These are phyloP conservation scores for Manihot esculenta DNA, from an alignment of 441 rosid species.

Conservation along the genomic window DNA sequence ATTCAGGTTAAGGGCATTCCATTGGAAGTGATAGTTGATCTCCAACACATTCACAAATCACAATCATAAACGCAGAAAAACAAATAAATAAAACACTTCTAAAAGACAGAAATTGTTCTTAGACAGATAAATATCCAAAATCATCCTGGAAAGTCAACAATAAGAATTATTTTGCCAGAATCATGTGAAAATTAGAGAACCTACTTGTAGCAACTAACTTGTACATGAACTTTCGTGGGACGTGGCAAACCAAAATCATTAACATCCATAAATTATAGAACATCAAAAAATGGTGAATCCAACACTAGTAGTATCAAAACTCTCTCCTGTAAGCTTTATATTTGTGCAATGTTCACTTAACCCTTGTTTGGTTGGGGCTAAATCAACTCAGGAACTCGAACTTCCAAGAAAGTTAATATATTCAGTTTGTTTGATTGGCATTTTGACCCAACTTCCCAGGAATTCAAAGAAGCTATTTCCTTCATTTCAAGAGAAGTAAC, in stretches of 20 bases:
- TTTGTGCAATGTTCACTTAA: not conserved
- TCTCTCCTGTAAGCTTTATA: not conserved
- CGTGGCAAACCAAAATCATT: not conserved
- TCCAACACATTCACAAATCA: slow-evolving; percentile 1
- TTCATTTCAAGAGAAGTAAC: no score
- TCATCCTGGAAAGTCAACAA: not conserved
- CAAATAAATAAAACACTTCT: not conserved
- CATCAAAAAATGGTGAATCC: not conserved
- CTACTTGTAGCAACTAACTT: not conserved
- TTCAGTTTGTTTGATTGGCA: no score
- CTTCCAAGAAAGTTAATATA: no score
- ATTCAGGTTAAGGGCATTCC: not conserved
- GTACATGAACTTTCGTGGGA: not conserved
- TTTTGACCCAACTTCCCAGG: no score
- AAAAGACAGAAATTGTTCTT: not conserved
- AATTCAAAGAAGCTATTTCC: no score
- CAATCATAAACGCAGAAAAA: not conserved
- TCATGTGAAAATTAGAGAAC: not conserved
- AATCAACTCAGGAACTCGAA: no score
- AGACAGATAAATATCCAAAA: not conserved
- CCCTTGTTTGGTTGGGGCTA: no score
- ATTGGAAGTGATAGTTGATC: not conserved
- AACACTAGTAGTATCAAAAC: not conserved
- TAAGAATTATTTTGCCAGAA: slow-evolving; percentile 7
- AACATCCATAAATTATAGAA: not conserved